Evolutionary conservation across 2,329 filamentous ascomycete genomes (phyloP), one percentile per base, ranked within the genome.

Genomic region (Alternaria sp.): DNA sequence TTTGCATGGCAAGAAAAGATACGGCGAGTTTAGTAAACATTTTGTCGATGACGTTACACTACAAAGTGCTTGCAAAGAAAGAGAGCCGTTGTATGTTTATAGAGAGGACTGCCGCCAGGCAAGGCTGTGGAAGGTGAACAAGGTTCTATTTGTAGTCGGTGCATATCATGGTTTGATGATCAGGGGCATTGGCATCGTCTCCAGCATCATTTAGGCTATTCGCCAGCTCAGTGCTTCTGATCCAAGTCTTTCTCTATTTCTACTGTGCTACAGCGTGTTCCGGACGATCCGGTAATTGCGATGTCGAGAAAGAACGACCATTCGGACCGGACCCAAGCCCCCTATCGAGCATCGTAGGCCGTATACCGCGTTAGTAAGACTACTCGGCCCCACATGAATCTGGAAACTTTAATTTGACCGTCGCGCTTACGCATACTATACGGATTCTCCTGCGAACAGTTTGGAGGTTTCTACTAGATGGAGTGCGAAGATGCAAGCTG

Each of bases 1-100:
- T 44, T 18, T 59, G 50, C 50, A 62, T 40, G 14, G 59, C 55
- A 25, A 59, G 16, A 11, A 59, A 45, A 11, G 56, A 18, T 18
- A 46, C 6, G 25, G 41, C 18, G 36, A 50, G n/a, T 32, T 46
- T 40, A 9, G 34, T 27, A 25, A 55, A 40, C 59, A 59, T 62
- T 9, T 36, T 62, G 22, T 18, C 25, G n/a, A 36, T 16, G 16
- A 48, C 12, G 20, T 32, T 32, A 20, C 9, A 8, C 7, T 53
- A 9, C 18, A 14, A 43, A 46, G 16, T 40, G 12, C 18, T 34
- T 18, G 20, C 22, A 30, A 41, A 16, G 22, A 18, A 48, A 18
- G 20, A 41, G 46, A n/a, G 3, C 38, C 22, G 36, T 18, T 50
- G 20, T 5, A 27, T 7, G 22, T 50, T 43, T 25, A 32, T 20